A percentile compares a stretch with the other conserved stretches of the same genome.
Conservation (phyloP, 75 land plant genomes). For the Picea glauca region DNA sequence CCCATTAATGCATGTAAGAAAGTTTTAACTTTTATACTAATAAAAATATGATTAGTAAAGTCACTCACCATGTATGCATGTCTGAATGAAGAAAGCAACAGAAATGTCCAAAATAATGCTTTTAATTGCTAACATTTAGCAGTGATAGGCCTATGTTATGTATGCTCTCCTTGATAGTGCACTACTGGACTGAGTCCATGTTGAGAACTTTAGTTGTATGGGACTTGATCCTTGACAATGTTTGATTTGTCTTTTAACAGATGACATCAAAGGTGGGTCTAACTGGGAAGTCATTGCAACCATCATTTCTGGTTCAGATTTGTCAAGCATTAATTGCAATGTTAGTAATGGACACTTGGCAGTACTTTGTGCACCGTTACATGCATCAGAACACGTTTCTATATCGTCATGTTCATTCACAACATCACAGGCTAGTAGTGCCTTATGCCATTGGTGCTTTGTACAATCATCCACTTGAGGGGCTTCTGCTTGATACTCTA, state of each 20-base stretch:
- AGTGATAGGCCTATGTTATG: neutral
- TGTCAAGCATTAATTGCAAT: slow-evolving; percentile 56
- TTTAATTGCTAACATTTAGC: neutral
- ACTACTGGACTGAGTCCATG: neutral
- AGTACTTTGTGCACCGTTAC: slow-evolving; percentile 75
- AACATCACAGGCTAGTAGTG: slow-evolving; percentile 70
- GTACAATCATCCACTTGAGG: slow-evolving; percentile 81
- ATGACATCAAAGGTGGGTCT: slow-evolving; percentile 29
- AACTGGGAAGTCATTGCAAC: slow-evolving; percentile 23
- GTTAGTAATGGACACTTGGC: slow-evolving; percentile 80
- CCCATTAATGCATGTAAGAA: neutral
- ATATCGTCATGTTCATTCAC: slow-evolving; percentile 76
- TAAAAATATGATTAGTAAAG: neutral
- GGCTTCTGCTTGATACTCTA: slow-evolving; percentile 70
- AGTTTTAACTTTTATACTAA: neutral
- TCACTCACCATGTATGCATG: neutral
- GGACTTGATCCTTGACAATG: neutral
- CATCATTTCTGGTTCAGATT: slow-evolving; percentile 30
- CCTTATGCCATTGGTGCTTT: slow-evolving; percentile 81
- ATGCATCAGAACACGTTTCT: slow-evolving; percentile 79
- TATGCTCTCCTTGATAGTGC: neutral
- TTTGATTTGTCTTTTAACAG: slow-evolving; percentile 18
- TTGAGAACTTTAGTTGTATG: neutral
- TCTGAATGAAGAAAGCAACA: neutral
- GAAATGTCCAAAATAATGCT: neutral